Evolutionary conservation across 176 grass and related monocot species (phyloP), one percentile per base, ranked within the genome.

Genomic region (Phoenix dactylifera): DNA sequence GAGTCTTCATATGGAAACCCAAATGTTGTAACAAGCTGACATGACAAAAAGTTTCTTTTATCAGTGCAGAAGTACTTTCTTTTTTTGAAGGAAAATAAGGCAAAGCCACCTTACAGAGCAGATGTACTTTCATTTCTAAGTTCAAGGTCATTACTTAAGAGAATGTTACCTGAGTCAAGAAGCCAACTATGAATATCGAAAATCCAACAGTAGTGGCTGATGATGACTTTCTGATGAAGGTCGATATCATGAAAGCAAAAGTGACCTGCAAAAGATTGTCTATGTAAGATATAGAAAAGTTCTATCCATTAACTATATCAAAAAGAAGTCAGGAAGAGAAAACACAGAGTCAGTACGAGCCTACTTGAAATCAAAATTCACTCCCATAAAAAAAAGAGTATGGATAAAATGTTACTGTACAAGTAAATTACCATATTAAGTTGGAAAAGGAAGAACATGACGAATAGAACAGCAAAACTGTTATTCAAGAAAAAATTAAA

Each of bases 171-270:
- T 97, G 93, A 65, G 93, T 91, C 73, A 97, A 74, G 73, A 97
- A 97, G 16, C 92, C 93, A 75, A 85, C 83, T 51, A 97, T 97
- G 63, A 91, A 91, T 82, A 97, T 88, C 6, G 87, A 73, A 76
- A 91, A 97, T 50, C 87, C 93, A 51, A 97, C 87, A 17, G 92
- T 97, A 52, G 93, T 97, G 51, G 92, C 87, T 32, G 93, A 91
- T 72, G 87, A 78, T 70, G 93, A 76, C 66, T 97, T 97, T n/a
- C 72, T 69, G 20, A 97, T 50, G 65, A 97, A 97, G 51, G 93
- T 84, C 6, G 93, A 97, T 80, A 91, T 88, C 93, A 91, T 85
- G 70, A 97, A 97, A 58, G 87, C 87, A 60, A 97, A 91, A 63
- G 78, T 80, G 70, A 97, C 78, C 87, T 97, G 87, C 72, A 83